Evolutionary conservation across 164 flowering plant genomes (phyloP), one percentile per base, ranked within the genome.

Genomic region (Sedum album): DNA sequence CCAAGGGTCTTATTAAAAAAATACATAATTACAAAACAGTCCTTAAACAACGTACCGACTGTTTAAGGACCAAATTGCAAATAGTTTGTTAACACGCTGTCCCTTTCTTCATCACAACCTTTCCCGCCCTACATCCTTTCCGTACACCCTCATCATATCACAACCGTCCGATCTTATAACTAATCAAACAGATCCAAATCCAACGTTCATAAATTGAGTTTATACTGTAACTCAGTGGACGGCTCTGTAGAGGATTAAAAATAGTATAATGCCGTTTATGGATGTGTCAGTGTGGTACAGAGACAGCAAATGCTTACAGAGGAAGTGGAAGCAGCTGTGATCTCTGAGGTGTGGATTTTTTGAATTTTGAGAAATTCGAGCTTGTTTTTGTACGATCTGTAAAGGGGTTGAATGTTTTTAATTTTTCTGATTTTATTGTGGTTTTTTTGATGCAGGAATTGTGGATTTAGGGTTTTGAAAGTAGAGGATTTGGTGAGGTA

Each of bases 271-370:
- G 62, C 33, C 62, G 62, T 57, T 57, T 57, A 57, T 26, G 62
- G 33, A 23, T 55, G 61, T 26, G 62, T 57, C 62, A 57, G 62
- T 28, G 62, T 13, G 20, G 62, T 57, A 57, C 62, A 55, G 60
- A 55, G 60, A 25, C n/a, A n/a, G n/a, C n/a, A 51, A 51, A n/a
- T 51, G 57, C 26, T 51, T 20, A 9, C 57, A 6, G 57, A 51
- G 0, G 57, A 51, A 6, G 62, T 57, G n/a, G 62, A 57, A 13
- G 33, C 62, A 26, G 62, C 48, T 9, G 48, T 44, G 48, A 44
- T 44, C 48, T 15, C 18, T 44, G 48, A 44, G 1, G 48, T 44
- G 48, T 44, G 48, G 15, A 17, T 4, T 57, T 20, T 28, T 2
- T 9, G 33, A 28, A 30, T 5, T 57, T 28, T 28, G 33, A 10